Evolutionary conservation across 495 filamentous ascomycete species (phyloP), one percentile per base, ranked within the genome.

Genomic region (Neohortaea acidophila): DNA sequence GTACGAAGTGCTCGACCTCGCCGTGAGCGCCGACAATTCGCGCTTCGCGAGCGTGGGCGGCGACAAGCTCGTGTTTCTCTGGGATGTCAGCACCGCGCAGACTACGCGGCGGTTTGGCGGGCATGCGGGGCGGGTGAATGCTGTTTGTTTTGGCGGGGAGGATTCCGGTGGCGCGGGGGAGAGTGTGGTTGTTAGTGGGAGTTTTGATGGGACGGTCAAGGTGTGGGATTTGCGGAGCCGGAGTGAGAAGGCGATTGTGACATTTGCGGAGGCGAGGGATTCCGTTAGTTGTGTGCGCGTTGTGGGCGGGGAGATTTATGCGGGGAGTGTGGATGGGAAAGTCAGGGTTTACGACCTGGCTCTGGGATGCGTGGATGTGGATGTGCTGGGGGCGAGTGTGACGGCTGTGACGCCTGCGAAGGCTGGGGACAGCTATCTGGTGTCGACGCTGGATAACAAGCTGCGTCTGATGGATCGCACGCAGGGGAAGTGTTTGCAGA

Each of bases 291-390:
- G 62, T 34, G 55, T 94, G 0, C 68, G 62, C 19, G 64, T 73
- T 1, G 45, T 53, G 2, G 71, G 62, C 2, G 51, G 56, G 11
- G 73, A 80, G 59, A 68, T 89, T 43, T 46, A 75, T 3, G 65
- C 64, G 4, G 87, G 81, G 0, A 84, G 83, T 55, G 86, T 94
- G 24, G 89, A 97, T 59, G 89, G 85, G 14, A 68, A 77, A 45
- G 68, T 85, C 6, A 68, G 91, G 39, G 62, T 69, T 29, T 96
- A 97, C 59, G 89, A 97, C 62, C 51, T 94, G n/a, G 67, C 85
- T 19, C 81, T 73, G 70, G 91, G 89, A 0, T 62, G 63, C 47
- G 64, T 78, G 13, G 69, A 71, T 12, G 72, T 75, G 3, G 89
- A 97, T 62, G 72, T 85, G 7, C 51, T 36, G 72, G 75, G 21